Percentiles rank a stretch among this genome's conserved stretches.
These are phyloP conservation scores for Suillus subaureus DNA, from an alignment of 768 basidiomycete genomes.

Conservation along the genomic window DNA sequence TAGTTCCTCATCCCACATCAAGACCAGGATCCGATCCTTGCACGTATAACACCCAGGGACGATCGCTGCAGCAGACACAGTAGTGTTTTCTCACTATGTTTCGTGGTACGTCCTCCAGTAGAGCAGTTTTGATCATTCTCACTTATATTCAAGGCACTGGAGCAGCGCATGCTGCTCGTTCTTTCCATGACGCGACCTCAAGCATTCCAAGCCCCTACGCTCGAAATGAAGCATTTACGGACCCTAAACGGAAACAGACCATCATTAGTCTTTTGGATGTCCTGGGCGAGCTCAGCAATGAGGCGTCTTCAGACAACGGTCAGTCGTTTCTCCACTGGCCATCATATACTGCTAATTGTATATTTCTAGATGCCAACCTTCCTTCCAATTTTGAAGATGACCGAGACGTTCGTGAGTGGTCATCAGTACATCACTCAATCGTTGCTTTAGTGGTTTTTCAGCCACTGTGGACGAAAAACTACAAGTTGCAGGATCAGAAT, in stretches of 20 bases:
- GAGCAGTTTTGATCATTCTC: conserved; percentile 23
- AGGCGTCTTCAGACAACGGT: too few species aligned
- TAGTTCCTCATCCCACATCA: neutral
- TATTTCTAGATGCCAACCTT: conserved; percentile 27
- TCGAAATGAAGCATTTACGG: too few species aligned
- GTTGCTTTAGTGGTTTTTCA: too few species aligned
- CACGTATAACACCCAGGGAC: neutral
- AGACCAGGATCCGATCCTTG: neutral
- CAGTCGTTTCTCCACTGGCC: neutral
- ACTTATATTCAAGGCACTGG: neutral
- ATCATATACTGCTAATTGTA: conserved; percentile 8
- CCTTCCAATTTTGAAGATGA: conserved; percentile 41
- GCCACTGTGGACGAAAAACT: too few species aligned
- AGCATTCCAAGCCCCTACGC: too few species aligned
- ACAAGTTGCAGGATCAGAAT: conserved; percentile 41
- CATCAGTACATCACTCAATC: conserved; percentile 10
- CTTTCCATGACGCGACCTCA: conserved; percentile 10
- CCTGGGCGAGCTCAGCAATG: too few species aligned
- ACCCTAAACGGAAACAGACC: too few species aligned
- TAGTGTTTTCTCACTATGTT: conserved; percentile 21
- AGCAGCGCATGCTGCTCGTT: conserved; percentile 20
- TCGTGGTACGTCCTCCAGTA: conserved; percentile 29
- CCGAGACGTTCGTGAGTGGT: conserved; percentile 43
- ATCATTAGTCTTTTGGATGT: too few species aligned
- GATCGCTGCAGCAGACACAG: neutral